Base-by-base conservation (phyloP, 2,329 filamentous ascomycete genomes). In the Colletotrichum sidae region DNA sequence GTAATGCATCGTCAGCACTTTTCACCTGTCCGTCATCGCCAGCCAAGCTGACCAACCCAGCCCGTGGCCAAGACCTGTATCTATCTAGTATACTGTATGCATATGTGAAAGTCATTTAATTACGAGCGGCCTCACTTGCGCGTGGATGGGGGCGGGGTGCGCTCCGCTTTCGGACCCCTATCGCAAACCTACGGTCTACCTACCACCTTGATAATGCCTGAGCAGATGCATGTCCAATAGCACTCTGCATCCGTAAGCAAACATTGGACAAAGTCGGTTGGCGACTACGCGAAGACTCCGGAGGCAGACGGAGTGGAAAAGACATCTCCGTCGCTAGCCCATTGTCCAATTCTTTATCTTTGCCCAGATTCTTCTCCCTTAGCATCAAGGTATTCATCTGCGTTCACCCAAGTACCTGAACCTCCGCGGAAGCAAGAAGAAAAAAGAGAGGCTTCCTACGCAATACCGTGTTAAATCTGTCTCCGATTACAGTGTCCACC, bases 91-190 rank as follows among this genome's bases (percentile, higher is more conserved):
- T 15, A n/a, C n/a, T 25, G 44, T 33, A 7, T 41, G 15, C 44
- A 13, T 41, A 41, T 6, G 38, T 9, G 38, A 10, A 13, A 41
- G 25, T 25, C 25, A 25, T 25, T 25, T 44, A 15, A 44, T 44
- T 44, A 44, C 42, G 12, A 44, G 15, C 42, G 25, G 25, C 42
- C 44, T 10, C 12, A 6, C 15, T 46, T n/a, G 15, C 34, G 55
- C 55, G 54, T 41, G 47, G 41, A 56, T 56, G 54, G 54, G 54
- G 46, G 55, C 46, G 46, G 55, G 55, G 46, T 33, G 44, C 17
- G 56, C 17, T 59, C 62, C 62, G 62, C 52, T 65, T 65, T 65
- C 62, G 62, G 62, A 65, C 52, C 62, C 60, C 61, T 60, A 58
- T 50, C 37, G 35, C 33, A 42, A 12, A 56, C 50, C 39, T 35